Conservation (phyloP, 495 filamentous ascomycete genomes). For the Aspergillus taichungensis region DNA sequence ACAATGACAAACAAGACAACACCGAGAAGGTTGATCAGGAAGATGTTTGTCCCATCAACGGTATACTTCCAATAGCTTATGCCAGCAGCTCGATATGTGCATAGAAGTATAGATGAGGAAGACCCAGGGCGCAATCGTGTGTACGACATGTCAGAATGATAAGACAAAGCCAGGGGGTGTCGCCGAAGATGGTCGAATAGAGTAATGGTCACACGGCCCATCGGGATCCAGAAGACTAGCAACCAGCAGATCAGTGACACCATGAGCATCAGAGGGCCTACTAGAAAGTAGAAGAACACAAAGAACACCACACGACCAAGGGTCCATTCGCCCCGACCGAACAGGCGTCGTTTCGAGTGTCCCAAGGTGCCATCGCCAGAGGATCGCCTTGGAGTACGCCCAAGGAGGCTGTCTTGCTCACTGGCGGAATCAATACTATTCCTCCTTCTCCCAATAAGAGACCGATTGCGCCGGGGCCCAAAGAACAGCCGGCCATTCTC, state of each 20-base stretch:
- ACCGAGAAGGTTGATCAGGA: conserved; percentile 91
- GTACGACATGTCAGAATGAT: conserved; percentile 76
- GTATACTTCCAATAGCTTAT: conserved; percentile 99
- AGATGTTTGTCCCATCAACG: conserved; percentile 95
- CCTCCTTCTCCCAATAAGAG: conserved; percentile 80
- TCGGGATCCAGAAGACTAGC: conserved; percentile 94
- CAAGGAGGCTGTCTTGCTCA: conserved; percentile 85
- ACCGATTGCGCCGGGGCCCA: conserved; percentile 68
- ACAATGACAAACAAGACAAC: conserved; percentile 88
- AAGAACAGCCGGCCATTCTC: conserved; percentile 96
- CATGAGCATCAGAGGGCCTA: conserved; percentile 80
- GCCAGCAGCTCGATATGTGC: conserved; percentile 93
- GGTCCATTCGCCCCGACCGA: conserved; percentile 94
- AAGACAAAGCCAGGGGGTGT: conserved; percentile 86
- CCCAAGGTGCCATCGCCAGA: conserved; percentile 39
- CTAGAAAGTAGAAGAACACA: conserved; percentile 87
- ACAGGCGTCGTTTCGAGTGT: conserved; percentile 77
- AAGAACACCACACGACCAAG: conserved; percentile 92
- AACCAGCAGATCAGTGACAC: conserved; percentile 90
- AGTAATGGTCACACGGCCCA: conserved; percentile 90
- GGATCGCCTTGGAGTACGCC: conserved; percentile 48
- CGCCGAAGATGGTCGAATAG: conserved; percentile 86
- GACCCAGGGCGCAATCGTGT: conserved; percentile 58
- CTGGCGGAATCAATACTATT: conserved; percentile 80
- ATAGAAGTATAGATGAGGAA: conserved; percentile 82